Evolutionary conservation across 2,329 filamentous ascomycete species (phyloP).

Genomic region (Penicillium sp.): DNA sequence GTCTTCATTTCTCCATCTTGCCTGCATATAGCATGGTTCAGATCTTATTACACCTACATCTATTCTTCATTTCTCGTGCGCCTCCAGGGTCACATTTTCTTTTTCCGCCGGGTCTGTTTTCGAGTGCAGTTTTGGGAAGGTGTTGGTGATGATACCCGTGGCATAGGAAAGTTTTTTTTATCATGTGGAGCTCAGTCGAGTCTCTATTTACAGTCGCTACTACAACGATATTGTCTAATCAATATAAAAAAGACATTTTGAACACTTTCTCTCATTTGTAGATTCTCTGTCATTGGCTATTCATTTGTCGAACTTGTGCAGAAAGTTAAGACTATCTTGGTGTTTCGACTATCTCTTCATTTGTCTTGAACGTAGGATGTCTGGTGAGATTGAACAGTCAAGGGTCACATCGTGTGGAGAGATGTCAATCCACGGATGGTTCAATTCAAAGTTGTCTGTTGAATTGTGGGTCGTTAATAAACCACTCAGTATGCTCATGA

Average conservation of each 20-base stretch:
- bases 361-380: not conserved
- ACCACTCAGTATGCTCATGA: too few species aligned
- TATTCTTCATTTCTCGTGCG: slow-evolving; percentile 1
- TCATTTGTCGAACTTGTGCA: not conserved
- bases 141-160: slow-evolving; percentile 27
- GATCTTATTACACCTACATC: slow-evolving; percentile 2
- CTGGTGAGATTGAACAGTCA: too few species aligned
- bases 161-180: slow-evolving; percentile 18
- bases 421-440: too few species aligned
- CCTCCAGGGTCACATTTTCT: slow-evolving; percentile 6
- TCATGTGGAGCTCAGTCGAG: slow-evolving; percentile 6
- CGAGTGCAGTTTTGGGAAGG: slow-evolving; percentile 20
- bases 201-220: slow-evolving; percentile 22
- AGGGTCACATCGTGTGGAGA: too few species aligned
- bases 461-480: too few species aligned
- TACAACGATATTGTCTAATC: slow-evolving; percentile 25
- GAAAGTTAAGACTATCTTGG: not conserved
- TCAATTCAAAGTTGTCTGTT: too few species aligned
- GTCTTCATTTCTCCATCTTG: slow-evolving; percentile 13
- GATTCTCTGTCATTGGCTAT: not conserved
- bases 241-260: slow-evolving; percentile 12
- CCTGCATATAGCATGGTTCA: slow-evolving; percentile 17
- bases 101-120: slow-evolving; percentile 18
- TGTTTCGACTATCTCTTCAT: not conserved
- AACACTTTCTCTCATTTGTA: not conserved